Percentiles rank a stretch among this genome's conserved stretches.
These are phyloP conservation scores for Candida wancherniae DNA, from an alignment of 805 yeast genomes.

Conservation along the genomic window DNA sequence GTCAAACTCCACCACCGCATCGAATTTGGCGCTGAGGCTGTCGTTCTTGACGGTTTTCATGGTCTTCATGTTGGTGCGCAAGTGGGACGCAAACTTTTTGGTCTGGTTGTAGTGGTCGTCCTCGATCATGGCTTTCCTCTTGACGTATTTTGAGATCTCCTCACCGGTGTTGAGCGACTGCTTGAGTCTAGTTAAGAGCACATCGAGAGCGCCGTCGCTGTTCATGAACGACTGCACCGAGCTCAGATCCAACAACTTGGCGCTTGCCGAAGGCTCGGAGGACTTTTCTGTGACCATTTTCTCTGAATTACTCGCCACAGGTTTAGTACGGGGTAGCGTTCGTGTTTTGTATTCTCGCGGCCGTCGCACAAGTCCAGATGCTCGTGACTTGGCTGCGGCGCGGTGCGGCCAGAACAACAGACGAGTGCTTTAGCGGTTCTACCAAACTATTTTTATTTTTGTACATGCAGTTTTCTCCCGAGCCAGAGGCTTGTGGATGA, in stretches of 20 bases:
- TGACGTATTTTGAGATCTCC: slow-evolving; percentile 74
- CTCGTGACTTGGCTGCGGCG: slow-evolving; percentile 6
- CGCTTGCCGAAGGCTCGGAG: slow-evolving; percentile 8
- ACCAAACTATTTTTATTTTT: too few species aligned
- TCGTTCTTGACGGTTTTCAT: slow-evolving; percentile 47
- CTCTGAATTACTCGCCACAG: not conserved
- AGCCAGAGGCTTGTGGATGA: too few species aligned
- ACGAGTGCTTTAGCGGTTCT: too few species aligned
- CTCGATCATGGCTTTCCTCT: slow-evolving; percentile 72
- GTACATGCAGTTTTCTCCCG: too few species aligned
- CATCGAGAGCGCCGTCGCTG: slow-evolving; percentile 74
- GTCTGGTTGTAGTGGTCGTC: slow-evolving; percentile 73
- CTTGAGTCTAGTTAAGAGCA: slow-evolving; percentile 67
- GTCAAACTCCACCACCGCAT: slow-evolving; percentile 68
- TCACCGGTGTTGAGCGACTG: slow-evolving; percentile 78
- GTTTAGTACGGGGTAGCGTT: not conserved
- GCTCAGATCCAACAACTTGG: slow-evolving; percentile 25
- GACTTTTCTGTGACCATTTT: slow-evolving; percentile 3
- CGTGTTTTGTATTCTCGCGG: slow-evolving; percentile 2
- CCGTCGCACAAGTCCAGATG: slow-evolving; percentile 4
- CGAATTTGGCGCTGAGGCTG: slow-evolving; percentile 63
- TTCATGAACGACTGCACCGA: slow-evolving; percentile 49
- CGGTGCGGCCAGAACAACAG: too few species aligned
- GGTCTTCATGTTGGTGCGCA: slow-evolving; percentile 45
- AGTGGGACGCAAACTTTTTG: slow-evolving; percentile 61